Percentiles rank a stretch among this genome's conserved stretches.
Conservation (phyloP, 2,329 filamentous ascomycete species). For the Drechmeria coniospora region DNA sequence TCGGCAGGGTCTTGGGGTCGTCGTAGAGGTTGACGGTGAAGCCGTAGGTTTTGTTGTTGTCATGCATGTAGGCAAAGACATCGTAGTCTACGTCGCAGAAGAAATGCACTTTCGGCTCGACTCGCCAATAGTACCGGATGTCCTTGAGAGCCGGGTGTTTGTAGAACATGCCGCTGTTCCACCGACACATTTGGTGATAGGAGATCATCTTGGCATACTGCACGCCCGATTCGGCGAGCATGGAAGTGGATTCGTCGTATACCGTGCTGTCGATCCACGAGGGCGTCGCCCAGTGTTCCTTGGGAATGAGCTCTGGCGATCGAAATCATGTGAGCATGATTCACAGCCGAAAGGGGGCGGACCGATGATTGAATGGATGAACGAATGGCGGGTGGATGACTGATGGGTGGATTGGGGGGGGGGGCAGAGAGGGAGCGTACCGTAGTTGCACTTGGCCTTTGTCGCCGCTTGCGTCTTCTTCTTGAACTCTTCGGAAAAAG, state of each 20-base stretch:
- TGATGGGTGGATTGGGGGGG: too few relatives aligned
- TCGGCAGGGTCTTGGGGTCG: constrained; percentile 68
- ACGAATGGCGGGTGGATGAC: too few relatives aligned
- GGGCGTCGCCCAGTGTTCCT: constrained; percentile 85
- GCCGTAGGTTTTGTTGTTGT: constrained; percentile 97
- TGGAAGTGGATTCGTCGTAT: constrained; percentile 68
- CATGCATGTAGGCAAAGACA: constrained; percentile 94
- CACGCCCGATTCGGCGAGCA: constrained; percentile 70
- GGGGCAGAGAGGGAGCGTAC: constrained; percentile 40
- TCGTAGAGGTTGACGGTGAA: constrained; percentile 98
- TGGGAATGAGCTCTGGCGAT: constrained; percentile 82
- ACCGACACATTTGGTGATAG: constrained; percentile 98
- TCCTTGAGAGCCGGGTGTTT: constrained; percentile 77
- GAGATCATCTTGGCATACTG: constrained; percentile 82
- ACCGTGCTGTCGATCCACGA: constrained; percentile 84
- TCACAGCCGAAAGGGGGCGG: background rate
- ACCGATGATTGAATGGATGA: too few relatives aligned
- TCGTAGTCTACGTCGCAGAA: constrained; percentile 99
- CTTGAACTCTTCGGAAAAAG: constrained; percentile 91
- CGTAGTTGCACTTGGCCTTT: constrained; percentile 76
- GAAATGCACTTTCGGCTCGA: constrained; percentile 97
- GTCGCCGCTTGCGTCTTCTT: constrained; percentile 62
- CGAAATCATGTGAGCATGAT: constrained; percentile 6
- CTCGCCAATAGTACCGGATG: constrained; percentile 91
- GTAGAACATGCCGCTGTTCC: constrained; percentile 98